These are phyloP conservation scores for Phytophthora tubulina DNA, from an alignment of 352 stramenopile genomes.

Conservation along the genomic window DNA sequence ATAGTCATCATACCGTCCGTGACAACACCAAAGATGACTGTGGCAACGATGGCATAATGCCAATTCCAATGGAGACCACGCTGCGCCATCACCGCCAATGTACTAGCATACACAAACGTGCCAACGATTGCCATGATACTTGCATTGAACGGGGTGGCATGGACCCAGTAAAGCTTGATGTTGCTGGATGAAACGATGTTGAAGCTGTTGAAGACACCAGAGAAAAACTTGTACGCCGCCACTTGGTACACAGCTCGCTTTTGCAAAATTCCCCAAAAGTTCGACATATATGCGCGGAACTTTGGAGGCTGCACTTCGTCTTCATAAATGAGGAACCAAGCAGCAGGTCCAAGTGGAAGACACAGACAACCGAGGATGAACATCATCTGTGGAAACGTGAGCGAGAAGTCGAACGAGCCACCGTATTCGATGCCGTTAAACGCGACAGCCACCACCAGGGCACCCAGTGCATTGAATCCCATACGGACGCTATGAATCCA, in stretches of 20 bases:
- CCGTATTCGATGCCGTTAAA: slow-evolving; percentile 67
- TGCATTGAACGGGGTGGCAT: slow-evolving; percentile 61
- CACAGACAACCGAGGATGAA: slow-evolving; percentile 48
- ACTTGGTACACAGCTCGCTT: slow-evolving; percentile 67
- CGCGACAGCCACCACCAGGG: slow-evolving; percentile 48
- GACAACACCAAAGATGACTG: slow-evolving; percentile 43
- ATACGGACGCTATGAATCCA: slow-evolving; percentile 61
- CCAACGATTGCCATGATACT: slow-evolving; percentile 61
- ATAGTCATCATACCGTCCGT: slow-evolving; percentile 62
- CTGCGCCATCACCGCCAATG: slow-evolving; percentile 51
- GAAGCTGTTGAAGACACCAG: slow-evolving; percentile 65
- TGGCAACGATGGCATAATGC: slow-evolving; percentile 51
- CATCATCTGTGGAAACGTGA: slow-evolving; percentile 66
- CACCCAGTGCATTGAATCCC: slow-evolving; percentile 51
- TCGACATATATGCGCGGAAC: slow-evolving; percentile 42
- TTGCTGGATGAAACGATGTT: slow-evolving; percentile 59
- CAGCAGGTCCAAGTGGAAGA: slow-evolving; percentile 36
- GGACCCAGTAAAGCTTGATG: slow-evolving; percentile 63
- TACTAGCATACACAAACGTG: slow-evolving; percentile 51
- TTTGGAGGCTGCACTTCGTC: slow-evolving; percentile 29
- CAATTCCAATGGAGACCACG: slow-evolving; percentile 64
- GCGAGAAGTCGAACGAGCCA: slow-evolving; percentile 57
- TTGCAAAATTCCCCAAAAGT: slow-evolving; percentile 63
- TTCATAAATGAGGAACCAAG: slow-evolving; percentile 39
- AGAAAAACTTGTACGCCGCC: slow-evolving; percentile 69